Conservation (phyloP, 352 stramenopile genomes). For the Plasmopara muralis region DNA sequence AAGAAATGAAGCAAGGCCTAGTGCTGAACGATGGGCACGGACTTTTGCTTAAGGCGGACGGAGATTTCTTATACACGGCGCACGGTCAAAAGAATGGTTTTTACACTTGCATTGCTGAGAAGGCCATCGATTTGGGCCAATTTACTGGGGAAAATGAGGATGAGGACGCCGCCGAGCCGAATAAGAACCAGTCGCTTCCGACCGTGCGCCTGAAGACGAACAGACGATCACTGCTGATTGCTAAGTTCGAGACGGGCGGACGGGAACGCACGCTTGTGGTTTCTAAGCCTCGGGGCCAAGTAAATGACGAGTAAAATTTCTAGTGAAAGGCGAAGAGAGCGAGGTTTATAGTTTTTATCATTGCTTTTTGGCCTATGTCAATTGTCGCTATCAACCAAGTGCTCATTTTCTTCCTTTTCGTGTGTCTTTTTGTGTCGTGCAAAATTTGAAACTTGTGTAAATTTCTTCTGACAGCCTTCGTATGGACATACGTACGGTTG, state of each 20-base stretch:
- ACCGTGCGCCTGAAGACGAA: constrained; percentile 51
- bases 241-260: constrained; percentile 36
- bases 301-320: constrained; percentile 16
- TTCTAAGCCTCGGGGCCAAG: constrained; percentile 35
- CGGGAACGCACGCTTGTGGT: constrained; percentile 55
- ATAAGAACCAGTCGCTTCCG: constrained; percentile 34
- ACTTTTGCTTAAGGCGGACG: constrained; percentile 57
- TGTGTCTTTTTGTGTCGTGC: constrained; percentile 84
- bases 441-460: constrained; percentile 86
- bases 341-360: constrained; percentile 15
- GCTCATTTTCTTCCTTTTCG: constrained; percentile 63
- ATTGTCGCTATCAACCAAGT: constrained; percentile 48
- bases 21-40: constrained; percentile 74
- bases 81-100: constrained; percentile 57
- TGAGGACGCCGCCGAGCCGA: constrained; percentile 16
- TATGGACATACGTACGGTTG: constrained; percentile 89
- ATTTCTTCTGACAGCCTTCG: constrained; percentile 85
- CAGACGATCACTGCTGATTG: constrained; percentile 47
- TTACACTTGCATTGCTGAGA: constrained; percentile 67
- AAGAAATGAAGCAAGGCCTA: constrained; percentile 47
- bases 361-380: constrained; percentile 7
- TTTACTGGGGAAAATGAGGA: constrained; percentile 29
- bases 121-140: constrained; percentile 44
- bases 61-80: constrained; percentile 47
- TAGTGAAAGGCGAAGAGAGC: not conserved